Conservation (phyloP, 305 asterid genomes). For the Striga hermonthica region DNA sequence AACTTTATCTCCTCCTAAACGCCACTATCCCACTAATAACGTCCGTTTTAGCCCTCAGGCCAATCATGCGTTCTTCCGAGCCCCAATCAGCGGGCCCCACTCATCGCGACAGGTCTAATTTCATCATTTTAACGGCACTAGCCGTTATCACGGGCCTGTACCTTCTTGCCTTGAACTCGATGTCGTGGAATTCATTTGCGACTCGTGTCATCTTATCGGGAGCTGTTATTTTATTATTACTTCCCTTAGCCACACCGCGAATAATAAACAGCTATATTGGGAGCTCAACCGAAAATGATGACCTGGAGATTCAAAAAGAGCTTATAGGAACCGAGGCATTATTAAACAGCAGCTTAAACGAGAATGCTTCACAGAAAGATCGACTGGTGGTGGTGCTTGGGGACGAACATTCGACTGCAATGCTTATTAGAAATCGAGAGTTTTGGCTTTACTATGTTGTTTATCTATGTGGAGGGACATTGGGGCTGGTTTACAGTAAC, state of each 20-base stretch:
- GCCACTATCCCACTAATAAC: constrained; percentile 46
- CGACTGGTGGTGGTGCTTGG: constrained; percentile 40
- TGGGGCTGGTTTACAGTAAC: constrained; percentile 59
- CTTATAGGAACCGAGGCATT: constrained; percentile 27
- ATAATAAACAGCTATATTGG: neutral
- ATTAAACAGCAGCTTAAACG: constrained; percentile 21
- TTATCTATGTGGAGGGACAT: constrained; percentile 65
- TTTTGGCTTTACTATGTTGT: constrained; percentile 66
- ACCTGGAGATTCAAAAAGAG: constrained; percentile 31
- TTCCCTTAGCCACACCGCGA: constrained; percentile 34
- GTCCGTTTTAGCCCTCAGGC: constrained; percentile 36
- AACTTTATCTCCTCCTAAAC: constrained; percentile 54
- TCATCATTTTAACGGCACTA: constrained; percentile 35
- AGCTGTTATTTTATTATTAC: constrained; percentile 45
- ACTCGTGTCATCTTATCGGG: constrained; percentile 42
- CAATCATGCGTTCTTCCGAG: constrained; percentile 30
- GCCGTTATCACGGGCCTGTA: constrained; percentile 52
- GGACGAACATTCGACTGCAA: constrained; percentile 50
- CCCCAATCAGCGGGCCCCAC: constrained; percentile 33
- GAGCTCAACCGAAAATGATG: constrained; percentile 28
- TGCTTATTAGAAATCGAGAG: constrained; percentile 42
- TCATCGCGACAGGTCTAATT: constrained; percentile 35
- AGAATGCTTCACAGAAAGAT: constrained; percentile 25
- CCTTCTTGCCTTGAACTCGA: constrained; percentile 44
- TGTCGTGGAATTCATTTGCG: constrained; percentile 29